Base-by-base conservation (phyloP, 441 rosid genomes). In the Codiaeum variegatum region DNA sequence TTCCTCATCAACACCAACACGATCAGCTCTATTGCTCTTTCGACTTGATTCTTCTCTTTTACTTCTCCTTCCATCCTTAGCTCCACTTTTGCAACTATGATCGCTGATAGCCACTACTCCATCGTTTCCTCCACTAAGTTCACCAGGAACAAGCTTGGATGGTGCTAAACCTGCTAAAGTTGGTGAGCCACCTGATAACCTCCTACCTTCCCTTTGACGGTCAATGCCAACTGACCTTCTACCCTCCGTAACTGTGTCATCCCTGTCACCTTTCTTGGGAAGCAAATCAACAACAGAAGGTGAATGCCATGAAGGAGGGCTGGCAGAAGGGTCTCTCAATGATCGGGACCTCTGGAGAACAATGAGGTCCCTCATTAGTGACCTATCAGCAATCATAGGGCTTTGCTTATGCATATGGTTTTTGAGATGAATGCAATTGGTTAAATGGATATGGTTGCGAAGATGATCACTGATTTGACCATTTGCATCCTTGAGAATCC, bases 341-440 rank as follows among this genome's bases (percentile, higher is more conserved):
- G 99, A 93, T 26, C 94, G 87, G n/a, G 99, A 91, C 76, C 96
- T 83, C 80, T 96, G 99, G 29, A 96, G 97, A 74, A 82, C 91
- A 56, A 88, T 83, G 75, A 93, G 98, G 82, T 93, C 99, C 85
- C 96, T 86, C 92, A 91, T 87, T 21, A 93, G 77, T 0, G 88
- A 88, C 78, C 94, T 86, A 79, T 93, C 97, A 4, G 85, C 80
- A 74, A 88, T 73, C 46, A 88, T 85, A 18, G 97, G 98, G 71
- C 97, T 96, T 63, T 91, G 98, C 78, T 93, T 96, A 69, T 93
- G 99, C 97, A 93, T 91, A 81, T 93, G 98, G 80, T 96, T 91
- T 85, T 96, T 96, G 83, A 96, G 86, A 83, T 96, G 98, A 77
- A 96, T 96, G 75, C 99, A 96, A 72, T 93, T 96, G 12, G 98